phyloP scores from a whole-genome alignment of 179 eudicot species.

The Patellifolia procumbens region DNA sequence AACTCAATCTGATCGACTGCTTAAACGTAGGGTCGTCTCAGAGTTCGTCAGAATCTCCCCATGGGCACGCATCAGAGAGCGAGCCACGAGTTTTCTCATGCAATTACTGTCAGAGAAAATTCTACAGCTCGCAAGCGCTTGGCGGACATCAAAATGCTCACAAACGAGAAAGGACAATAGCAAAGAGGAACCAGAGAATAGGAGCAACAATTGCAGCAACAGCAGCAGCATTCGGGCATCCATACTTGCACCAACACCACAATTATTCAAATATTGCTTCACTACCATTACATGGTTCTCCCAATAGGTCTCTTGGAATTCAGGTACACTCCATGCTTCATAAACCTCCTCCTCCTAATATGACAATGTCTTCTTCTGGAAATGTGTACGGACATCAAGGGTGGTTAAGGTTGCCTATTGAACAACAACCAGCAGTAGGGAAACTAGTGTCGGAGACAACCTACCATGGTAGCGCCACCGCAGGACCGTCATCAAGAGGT shows the following conservation, averaged over 20 bases:
- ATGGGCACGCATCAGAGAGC: conserved; percentile 10
- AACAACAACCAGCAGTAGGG: conserved; percentile 66
- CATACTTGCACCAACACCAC: conserved; percentile 38
- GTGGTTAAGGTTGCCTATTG: conserved; percentile 56
- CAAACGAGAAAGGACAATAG: conserved; percentile 61
- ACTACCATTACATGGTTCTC: conserved; percentile 55
- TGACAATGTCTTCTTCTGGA: conserved; percentile 38
- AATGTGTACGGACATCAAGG: conserved; percentile 56
- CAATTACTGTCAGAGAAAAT: conserved; percentile 68
- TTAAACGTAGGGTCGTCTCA: conserved; percentile 42
- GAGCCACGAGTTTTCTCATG: conserved; percentile 68
- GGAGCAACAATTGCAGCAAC: conserved; percentile 53
- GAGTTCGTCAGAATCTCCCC: conserved; percentile 36
- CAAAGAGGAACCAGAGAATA: conserved; percentile 55
- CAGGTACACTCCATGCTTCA: conserved; percentile 70
- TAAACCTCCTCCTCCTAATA: conserved; percentile 39
- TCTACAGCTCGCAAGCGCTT: conserved; percentile 67
- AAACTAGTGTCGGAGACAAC: conserved; percentile 41
- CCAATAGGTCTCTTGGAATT: conserved; percentile 54
- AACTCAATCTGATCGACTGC: conserved; percentile 56
- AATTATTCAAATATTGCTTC: conserved; percentile 42
- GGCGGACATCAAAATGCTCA: conserved; percentile 82
- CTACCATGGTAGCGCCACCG: conserved; percentile 14
- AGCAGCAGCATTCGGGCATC: conserved; percentile 46
- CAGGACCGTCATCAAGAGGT: conserved; percentile 30